Base-by-base conservation (phyloP, 768 basidiomycete genomes). In the Pisolithus orientalis region DNA sequence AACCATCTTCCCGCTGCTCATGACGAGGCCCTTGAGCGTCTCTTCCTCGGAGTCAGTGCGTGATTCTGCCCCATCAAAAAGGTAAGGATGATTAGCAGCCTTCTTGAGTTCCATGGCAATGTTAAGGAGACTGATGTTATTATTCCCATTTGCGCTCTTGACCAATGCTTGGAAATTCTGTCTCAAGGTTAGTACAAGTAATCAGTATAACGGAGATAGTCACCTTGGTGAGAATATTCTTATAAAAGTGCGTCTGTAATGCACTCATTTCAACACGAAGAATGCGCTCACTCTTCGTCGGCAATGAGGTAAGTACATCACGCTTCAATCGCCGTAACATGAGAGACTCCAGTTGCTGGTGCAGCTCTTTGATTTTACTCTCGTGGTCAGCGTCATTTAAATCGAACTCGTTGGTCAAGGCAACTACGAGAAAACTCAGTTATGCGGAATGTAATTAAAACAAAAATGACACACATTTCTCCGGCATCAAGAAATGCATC, bases 31-130 rank as follows among this genome's bases (percentile, higher is more conserved):
- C 62, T 90, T 91, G 55, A 98, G 80, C 14, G 83, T 84, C 65
- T 98, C 95, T 46, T 96, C 92, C 13, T 74, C 66, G 53, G 75
- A 83, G 43, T 77, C 76, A 3, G 78, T 74, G 48, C 68, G 68
- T 3, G 75, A 71, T 70, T 98, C 96, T 21, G 93, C 96, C 27
- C 96, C 96, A 49, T 99, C 96, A 62, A 98, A 98, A 2, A 99
- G 80, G 68, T 87, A 99, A 1, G 96, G 96, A 62, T 99, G 96
- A 64, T 98, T 98, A 27, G 92, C 93, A 1, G 94, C 94, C 70
- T 99, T 98, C 77, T 98, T 98, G 47, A 98, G 76, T 67, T 98
- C 96, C 94, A 99, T 96, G 1, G 95, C 95, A 50, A 99, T 95
- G 66, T 99, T 99, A 65, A 99, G 82, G 65, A 99, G 72, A 66